Conservation (phyloP, 2,329 filamentous ascomycete genomes). For the Colletotrichum sp. region DNA sequence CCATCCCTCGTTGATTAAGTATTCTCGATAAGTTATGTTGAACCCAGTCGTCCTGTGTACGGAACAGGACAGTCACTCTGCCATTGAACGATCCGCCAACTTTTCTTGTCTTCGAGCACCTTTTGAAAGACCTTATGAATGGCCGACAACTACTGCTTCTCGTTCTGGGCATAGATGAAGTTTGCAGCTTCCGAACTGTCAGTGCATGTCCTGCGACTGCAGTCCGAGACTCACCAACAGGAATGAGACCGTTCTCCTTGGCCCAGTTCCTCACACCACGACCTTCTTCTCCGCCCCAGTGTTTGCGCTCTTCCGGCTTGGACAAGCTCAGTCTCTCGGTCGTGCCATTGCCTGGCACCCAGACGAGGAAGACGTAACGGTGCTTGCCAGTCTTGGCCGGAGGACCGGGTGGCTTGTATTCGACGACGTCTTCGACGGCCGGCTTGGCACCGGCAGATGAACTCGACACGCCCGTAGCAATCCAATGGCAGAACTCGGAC, state of each 20-base stretch:
- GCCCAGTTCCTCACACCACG: slow-evolving; percentile 45
- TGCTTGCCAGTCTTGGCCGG: slow-evolving; percentile 46
- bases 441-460: slow-evolving; percentile 21
- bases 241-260: slow-evolving; percentile 40
- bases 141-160: slow-evolving; percentile 33
- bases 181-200: slow-evolving; percentile 38
- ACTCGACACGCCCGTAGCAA: slow-evolving; percentile 34
- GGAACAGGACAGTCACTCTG: not conserved
- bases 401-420: slow-evolving; percentile 45
- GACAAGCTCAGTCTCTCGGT: slow-evolving; percentile 34
- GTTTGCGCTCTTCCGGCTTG: slow-evolving; percentile 39
- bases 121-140: not conserved
- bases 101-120: not conserved
- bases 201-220: not conserved
- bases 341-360: slow-evolving; percentile 42
- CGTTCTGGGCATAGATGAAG: slow-evolving; percentile 44
- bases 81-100: not conserved
- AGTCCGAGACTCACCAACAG: slow-evolving; percentile 39
- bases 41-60: not conserved
- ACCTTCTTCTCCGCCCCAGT: slow-evolving; percentile 41
- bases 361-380: slow-evolving; percentile 46
- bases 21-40: not conserved
- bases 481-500: slow-evolving; percentile 52
- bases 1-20: not conserved
- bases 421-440: slow-evolving; percentile 36